Base-by-base conservation (phyloP, 129 eudicot species). In the carrot (Daucus carota) region DNA sequence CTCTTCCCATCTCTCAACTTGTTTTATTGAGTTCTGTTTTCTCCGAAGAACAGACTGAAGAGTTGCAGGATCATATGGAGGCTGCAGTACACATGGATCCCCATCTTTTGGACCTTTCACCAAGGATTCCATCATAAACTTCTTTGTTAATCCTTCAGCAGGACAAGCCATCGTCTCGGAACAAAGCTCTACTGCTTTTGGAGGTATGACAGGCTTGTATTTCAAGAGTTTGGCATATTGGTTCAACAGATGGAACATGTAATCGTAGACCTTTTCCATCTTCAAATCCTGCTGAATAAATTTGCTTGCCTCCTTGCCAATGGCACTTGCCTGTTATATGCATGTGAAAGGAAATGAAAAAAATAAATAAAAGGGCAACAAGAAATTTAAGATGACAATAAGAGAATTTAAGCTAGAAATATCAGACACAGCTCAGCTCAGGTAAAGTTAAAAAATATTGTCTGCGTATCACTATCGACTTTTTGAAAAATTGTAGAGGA, bases 191-290 rank as follows among this genome's bases (percentile, higher is more conserved):
- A 71, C 50, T 8, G 87, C 85, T 43, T 75, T 73, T 75, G 71
- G 44, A 46, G 86, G 85, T 38, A 80, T 46, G 1, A 52, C 38
- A 8, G 87, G 87, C 80, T 85, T 77, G 82, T 77, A 88, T 40
- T 57, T 80, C 71, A 88, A 78, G 28, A 87, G 84, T 74, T 84
- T 87, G 2, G 86, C 70, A 36, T 87, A 87, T 73, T 87, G 86
- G 20, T 20, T 82, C 41, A 87, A 79, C 8, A 87, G 84, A 82
- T 84, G 91, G 36, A 84, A 75, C 91, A 87, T 87, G 79, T 87
- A 84, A 54, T 88, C 89, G 33, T 85, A 88, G 5, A 88, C 84
- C 28, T 78, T 75, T n/a, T 85, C 86, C 85, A 88, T 88, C 80
- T 80, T 84, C 73, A 84, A 16, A n/a, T 87, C 80, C n/a, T 82